These are phyloP conservation scores for Pichia sp. DNA, from an alignment of 1,139 yeast genomes.

Conservation along the genomic window DNA sequence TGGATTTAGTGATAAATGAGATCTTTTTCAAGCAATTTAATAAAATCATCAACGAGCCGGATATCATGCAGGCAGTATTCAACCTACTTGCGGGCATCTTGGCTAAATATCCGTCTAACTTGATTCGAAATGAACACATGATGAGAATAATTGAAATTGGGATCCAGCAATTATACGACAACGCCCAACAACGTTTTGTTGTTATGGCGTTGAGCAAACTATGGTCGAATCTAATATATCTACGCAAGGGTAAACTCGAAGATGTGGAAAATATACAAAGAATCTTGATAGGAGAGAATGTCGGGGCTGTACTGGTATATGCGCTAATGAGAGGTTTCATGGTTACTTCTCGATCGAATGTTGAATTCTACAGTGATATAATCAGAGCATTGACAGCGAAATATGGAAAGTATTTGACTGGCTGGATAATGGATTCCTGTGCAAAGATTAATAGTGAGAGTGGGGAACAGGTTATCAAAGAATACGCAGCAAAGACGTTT, in stretches of 20 bases:
- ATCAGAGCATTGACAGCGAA: slow-evolving; percentile 51
- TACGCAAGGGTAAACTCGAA: slow-evolving; percentile 48
- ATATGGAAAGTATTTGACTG: slow-evolving; percentile 44
- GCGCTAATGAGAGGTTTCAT: slow-evolving; percentile 35
- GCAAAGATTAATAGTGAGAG: slow-evolving; percentile 31
- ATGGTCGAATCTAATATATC: slow-evolving; percentile 55
- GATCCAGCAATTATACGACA: slow-evolving; percentile 37
- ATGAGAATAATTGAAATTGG: slow-evolving; percentile 38
- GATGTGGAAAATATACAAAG: slow-evolving; percentile 41
- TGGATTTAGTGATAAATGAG: slow-evolving; percentile 13
- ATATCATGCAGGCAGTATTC: slow-evolving; percentile 45
- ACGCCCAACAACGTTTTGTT: slow-evolving; percentile 60
- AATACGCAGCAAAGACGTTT: slow-evolving; percentile 34
- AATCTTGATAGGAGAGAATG: slow-evolving; percentile 35
- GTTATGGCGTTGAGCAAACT: slow-evolving; percentile 58
- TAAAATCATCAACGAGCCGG: slow-evolving; percentile 44
- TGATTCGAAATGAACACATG: slow-evolving; percentile 38
- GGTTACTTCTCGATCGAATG: slow-evolving; percentile 54
- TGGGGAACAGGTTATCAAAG: neutral
- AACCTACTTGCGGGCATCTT: slow-evolving; percentile 43
- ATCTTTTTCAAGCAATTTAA: slow-evolving; percentile 35
- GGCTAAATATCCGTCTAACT: slow-evolving; percentile 48
- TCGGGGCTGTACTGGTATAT: slow-evolving; percentile 38
- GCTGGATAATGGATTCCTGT: slow-evolving; percentile 42
- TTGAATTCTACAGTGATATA: slow-evolving; percentile 54